Conservation (phyloP, 306 rosid species). For the Corylus heterophylla region DNA sequence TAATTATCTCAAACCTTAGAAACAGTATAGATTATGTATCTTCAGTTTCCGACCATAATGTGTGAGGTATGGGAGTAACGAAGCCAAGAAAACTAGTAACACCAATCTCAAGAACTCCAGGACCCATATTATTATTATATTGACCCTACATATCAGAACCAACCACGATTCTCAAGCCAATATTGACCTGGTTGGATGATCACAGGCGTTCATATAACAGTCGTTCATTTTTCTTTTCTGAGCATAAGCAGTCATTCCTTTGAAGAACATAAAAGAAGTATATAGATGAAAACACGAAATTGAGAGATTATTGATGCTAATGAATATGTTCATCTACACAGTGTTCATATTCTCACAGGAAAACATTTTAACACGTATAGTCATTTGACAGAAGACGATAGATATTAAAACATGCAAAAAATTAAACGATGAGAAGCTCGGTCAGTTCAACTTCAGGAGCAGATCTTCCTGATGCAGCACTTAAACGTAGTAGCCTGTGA, state of each 20-base stretch:
- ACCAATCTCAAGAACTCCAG: no score
- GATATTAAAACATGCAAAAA: constrained; percentile 5
- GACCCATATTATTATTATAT: no score
- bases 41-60: background rate
- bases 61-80: background rate
- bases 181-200: background rate
- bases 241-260: no score
- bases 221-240: no score
- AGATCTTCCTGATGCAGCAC: background rate
- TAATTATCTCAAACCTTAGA: background rate
- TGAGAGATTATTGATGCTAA: constrained; percentile 11
- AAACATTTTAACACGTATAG: background rate
- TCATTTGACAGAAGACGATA: background rate
- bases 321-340: background rate
- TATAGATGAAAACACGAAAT: background rate
- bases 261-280: background rate
- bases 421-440: constrained; percentile 13
- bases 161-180: background rate
- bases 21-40: background rate
- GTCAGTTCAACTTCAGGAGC: background rate
- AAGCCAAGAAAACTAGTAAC: background rate
- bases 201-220: no score
- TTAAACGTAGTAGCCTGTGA: constrained; percentile 38
- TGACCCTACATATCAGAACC: background rate
- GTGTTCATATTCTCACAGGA: background rate